Conservation (phyloP, 768 basidiomycete genomes). For the Boletus pseudopeckii region DNA sequence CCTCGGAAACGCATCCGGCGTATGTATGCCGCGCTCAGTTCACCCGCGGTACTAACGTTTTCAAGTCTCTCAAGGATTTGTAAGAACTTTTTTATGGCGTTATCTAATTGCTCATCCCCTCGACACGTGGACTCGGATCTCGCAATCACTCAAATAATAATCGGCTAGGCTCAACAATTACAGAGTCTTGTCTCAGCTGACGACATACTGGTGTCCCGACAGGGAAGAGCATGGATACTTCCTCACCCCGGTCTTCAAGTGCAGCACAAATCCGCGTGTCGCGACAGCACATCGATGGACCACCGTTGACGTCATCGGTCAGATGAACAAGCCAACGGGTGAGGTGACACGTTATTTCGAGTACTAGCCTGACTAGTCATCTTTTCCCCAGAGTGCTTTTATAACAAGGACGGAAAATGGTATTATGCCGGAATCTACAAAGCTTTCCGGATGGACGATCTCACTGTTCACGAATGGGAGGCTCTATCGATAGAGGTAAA, state of each 20-base stretch:
- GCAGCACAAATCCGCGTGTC: slow-evolving; percentile 74
- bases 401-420: slow-evolving; percentile 76
- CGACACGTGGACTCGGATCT: neutral
- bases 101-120: neutral
- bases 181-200: slow-evolving; percentile 61
- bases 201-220: slow-evolving; percentile 77
- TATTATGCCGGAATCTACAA: slow-evolving; percentile 82
- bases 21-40: slow-evolving; percentile 31
- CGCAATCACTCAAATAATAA: neutral
- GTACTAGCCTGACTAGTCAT: neutral
- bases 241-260: slow-evolving; percentile 71
- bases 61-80: slow-evolving; percentile 55
- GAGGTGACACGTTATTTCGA: neutral
- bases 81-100: slow-evolving; percentile 33
- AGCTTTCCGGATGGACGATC: slow-evolving; percentile 59
- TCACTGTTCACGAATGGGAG: slow-evolving; percentile 67
- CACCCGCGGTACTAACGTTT: slow-evolving; percentile 4
- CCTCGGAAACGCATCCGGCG: slow-evolving; percentile 53
- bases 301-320: slow-evolving; percentile 56
- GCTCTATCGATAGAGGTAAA: slow-evolving; percentile 61
- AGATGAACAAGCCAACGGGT: slow-evolving; percentile 65
- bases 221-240: slow-evolving; percentile 82
- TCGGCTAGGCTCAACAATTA: slow-evolving; percentile 57
- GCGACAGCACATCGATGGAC: slow-evolving; percentile 75
- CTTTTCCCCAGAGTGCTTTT: slow-evolving; percentile 63